Conservation (phyloP, 139 green algal species). For the Micromonas pusilla region DNA sequence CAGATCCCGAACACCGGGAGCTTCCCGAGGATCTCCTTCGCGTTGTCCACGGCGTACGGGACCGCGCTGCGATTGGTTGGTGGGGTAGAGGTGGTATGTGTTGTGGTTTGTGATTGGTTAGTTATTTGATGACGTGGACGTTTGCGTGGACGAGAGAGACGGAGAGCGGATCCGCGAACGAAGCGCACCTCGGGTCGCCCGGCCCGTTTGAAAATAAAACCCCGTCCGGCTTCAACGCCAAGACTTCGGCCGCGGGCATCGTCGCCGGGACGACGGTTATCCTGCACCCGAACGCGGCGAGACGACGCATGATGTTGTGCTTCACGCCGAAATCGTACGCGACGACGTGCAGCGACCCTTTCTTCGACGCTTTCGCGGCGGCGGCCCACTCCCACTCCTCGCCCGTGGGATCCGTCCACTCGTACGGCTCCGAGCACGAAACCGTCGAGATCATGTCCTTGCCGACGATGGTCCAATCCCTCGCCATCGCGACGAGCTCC, state of each 20-base stretch:
- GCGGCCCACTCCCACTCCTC: slow-evolving; percentile 85
- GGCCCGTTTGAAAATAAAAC: slow-evolving; percentile 88
- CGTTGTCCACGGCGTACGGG: slow-evolving; percentile 94
- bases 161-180: no score
- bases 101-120: no score
- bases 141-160: no score
- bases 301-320: slow-evolving; percentile 95
- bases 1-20: slow-evolving; percentile 98
- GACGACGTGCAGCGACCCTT: slow-evolving; percentile 61
- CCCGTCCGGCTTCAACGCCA: slow-evolving; percentile 93
- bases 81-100: no score
- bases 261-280: slow-evolving; percentile 93
- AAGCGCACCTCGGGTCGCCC: no score
- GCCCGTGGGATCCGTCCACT: slow-evolving; percentile 83
- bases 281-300: slow-evolving; percentile 83
- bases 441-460: slow-evolving; percentile 58
- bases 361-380: not conserved
- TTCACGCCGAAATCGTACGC: slow-evolving; percentile 99
- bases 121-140: no score
- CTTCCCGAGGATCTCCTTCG: slow-evolving; percentile 83
- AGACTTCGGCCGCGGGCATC: slow-evolving; percentile 80
- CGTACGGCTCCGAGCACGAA: slow-evolving; percentile 77
- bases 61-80: slow-evolving; percentile 87
- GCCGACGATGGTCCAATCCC: slow-evolving; percentile 87
- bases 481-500: slow-evolving; percentile 75